Evolutionary conservation across 2,329 filamentous ascomycete genomes (phyloP), one percentile per base, ranked within the genome.

Genomic region (Hypoxylon sp.): DNA sequence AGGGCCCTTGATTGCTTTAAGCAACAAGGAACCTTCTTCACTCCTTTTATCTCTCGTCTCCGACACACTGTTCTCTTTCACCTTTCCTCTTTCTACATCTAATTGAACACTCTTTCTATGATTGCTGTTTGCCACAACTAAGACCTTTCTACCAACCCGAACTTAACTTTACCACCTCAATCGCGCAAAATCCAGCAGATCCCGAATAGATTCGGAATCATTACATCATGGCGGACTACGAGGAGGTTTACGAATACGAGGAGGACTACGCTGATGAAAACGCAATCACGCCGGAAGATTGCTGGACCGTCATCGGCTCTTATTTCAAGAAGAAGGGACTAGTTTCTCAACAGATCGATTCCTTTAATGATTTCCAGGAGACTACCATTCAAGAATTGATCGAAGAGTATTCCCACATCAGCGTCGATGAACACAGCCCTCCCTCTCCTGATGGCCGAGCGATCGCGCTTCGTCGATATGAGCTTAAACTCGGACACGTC

Each of bases 251-350:
- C 51, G 93, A 94, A 78, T 91, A 91, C 68, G 88, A 90, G 72
- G 87, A 88, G 70, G 88, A 90, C 71, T 92, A 91, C 75, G 89
- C 87, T 65, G 90, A 92, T 69, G 90, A 88, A 37, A 88, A 90
- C 69, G 85, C 85, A 74, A 97, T 98, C 83, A 97, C 94, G 26
- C 93, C 94, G 68, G 96, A 98, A 84, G 97, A 99, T 83, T 98
- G 94, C 85, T 99, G 97, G 96, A 92, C 92, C 72, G 95, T 98
- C 77, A 98, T 99, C 79, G 94, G 93, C 63, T 92, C 96, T 9
- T 98, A 98, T 85, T 99, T 99, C 83, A 94, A 98, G 75, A 88
- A 90, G 70, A 99, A 98, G 83, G 95, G 96, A 76, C 87, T 99
- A 33, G 96, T 97, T 22, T 97, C 96, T 14, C 95, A 99, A 82